Percentiles rank a stretch among this genome's conserved stretches.
Conservation (phyloP, 208 protist genomes). For the Trypanosoma cruzi region DNA sequence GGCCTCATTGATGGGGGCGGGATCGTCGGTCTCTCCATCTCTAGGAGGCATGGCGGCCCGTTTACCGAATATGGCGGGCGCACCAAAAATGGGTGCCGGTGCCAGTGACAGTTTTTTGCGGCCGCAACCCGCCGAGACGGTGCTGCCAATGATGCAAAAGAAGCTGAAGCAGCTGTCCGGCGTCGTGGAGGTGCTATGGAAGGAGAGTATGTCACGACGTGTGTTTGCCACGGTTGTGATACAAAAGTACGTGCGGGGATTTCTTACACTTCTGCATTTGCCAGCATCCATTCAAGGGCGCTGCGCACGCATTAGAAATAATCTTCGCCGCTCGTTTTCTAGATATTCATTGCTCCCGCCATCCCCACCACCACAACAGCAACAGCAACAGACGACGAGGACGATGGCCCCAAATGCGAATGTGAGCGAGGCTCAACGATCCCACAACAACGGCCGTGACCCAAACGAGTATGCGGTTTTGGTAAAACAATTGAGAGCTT, state of each 20-base stretch:
- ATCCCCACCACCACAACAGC: no score
- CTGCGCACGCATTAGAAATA: conserved; percentile 45
- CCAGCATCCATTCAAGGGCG: conserved; percentile 30
- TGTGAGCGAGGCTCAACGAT: not conserved
- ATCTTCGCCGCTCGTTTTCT: conserved; percentile 30
- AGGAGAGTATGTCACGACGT: conserved; percentile 56
- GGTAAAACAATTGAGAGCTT: conserved; percentile 41
- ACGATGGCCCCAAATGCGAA: not conserved
- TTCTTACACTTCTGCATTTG: conserved; percentile 49
- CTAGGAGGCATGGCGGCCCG: conserved; percentile 8
- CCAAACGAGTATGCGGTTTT: conserved; percentile 31
- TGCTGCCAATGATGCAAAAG: conserved; percentile 75
- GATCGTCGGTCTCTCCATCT: not conserved
- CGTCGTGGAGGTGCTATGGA: conserved; percentile 75
- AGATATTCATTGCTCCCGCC: not conserved
- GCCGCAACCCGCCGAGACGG: conserved; percentile 13
- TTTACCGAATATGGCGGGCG: not conserved
- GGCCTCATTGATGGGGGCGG: not conserved
- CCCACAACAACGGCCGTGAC: not conserved
- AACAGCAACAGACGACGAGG: not conserved
- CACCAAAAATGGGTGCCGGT: not conserved
- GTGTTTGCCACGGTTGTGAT: conserved; percentile 58
- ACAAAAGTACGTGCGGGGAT: conserved; percentile 58
- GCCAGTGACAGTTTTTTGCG: not conserved
- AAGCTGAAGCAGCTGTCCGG: conserved; percentile 62